phyloP scores from a whole-genome alignment of 2,329 filamentous ascomycete genomes.

The Acrocalymma vagum region DNA sequence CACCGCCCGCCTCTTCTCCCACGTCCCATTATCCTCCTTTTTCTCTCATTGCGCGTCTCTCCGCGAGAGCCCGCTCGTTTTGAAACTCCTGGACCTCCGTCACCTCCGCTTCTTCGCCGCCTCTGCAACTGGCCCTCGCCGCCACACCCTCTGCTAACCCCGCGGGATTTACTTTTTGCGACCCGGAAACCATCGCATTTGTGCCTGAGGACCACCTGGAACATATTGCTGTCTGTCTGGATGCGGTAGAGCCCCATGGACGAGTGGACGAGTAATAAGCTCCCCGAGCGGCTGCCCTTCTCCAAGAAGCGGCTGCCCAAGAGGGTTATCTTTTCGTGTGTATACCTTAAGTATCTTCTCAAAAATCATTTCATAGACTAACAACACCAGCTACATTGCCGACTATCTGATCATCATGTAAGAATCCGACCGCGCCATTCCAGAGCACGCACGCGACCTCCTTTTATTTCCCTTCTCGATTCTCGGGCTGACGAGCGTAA shows the following conservation, averaged over 20 bases:
- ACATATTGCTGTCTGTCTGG: constrained; percentile 15
- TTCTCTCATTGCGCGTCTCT: constrained; percentile 32
- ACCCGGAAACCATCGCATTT: constrained; percentile 6
- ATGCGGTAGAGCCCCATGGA: constrained; percentile 41
- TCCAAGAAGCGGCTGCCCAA: constrained; percentile 61
- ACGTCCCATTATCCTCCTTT: constrained; percentile 17
- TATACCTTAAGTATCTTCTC: constrained; percentile 14
- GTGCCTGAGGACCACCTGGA: constrained; percentile 16
- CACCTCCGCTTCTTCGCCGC: constrained; percentile 12
- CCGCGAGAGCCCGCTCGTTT: constrained; percentile 39
- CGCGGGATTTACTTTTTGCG: constrained; percentile 11
- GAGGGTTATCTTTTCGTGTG: constrained; percentile 62
- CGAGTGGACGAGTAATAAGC: constrained; percentile 45
- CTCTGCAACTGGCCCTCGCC: constrained; percentile 14
- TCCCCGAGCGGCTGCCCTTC: constrained; percentile 60
- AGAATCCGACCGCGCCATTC: constrained; percentile 26
- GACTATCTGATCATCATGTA: constrained; percentile 69
- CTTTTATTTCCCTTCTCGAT: constrained; percentile 29
- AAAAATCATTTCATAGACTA: constrained; percentile 20
- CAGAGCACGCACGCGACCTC: constrained; percentile 45
- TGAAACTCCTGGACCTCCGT: constrained; percentile 22
- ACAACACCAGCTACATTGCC: constrained; percentile 59
- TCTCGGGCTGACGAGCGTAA: constrained; percentile 25
- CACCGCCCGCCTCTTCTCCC: too few species aligned
- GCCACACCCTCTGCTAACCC: constrained; percentile 14